Conservation (phyloP, 2,329 filamentous ascomycete species). For the Aureobasidium melanogenum region DNA sequence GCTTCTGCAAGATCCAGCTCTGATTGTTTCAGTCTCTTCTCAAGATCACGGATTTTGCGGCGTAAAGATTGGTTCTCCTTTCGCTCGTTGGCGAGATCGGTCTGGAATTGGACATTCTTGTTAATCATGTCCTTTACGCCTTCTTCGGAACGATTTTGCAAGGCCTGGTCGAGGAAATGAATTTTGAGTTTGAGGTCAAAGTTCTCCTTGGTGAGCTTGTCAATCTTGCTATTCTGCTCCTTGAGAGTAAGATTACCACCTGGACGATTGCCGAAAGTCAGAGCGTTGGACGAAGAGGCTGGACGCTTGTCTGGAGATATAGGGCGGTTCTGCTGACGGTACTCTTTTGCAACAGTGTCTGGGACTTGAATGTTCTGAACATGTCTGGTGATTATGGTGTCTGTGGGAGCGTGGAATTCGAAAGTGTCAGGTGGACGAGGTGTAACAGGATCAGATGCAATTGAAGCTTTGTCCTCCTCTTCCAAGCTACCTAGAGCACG, state of each 20-base stretch:
- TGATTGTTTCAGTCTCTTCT: constrained; percentile 61
- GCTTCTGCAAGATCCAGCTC: constrained; percentile 44
- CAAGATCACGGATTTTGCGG: constrained; percentile 73
- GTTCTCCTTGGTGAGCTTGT: constrained; percentile 93
- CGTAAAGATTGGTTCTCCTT: constrained; percentile 82
- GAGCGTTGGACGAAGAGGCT: constrained; percentile 26
- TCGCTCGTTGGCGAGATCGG: constrained; percentile 76
- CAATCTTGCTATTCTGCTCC: constrained; percentile 95
- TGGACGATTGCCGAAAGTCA: constrained; percentile 11
- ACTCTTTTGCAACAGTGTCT: constrained; percentile 78
- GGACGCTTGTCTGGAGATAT: constrained; percentile 51
- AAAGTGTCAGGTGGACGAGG: constrained; percentile 51
- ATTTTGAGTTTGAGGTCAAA: constrained; percentile 97
- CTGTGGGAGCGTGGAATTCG: constrained; percentile 50
- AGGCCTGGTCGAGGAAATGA: constrained; percentile 87
- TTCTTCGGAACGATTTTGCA: constrained; percentile 90
- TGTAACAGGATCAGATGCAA: constrained; percentile 52
- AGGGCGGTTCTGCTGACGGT: constrained; percentile 63
- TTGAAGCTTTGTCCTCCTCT: constrained; percentile 47
- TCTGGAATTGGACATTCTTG: constrained; percentile 92
- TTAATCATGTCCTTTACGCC: constrained; percentile 97
- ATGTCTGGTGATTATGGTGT: constrained; percentile 81
- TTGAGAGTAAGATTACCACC: constrained; percentile 66
- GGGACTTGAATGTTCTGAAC: constrained; percentile 86
- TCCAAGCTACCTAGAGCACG: constrained; percentile 35